phyloP scores from a whole-genome alignment of 1,284 basidiomycete species.

The Apiotrichum domesticum region DNA sequence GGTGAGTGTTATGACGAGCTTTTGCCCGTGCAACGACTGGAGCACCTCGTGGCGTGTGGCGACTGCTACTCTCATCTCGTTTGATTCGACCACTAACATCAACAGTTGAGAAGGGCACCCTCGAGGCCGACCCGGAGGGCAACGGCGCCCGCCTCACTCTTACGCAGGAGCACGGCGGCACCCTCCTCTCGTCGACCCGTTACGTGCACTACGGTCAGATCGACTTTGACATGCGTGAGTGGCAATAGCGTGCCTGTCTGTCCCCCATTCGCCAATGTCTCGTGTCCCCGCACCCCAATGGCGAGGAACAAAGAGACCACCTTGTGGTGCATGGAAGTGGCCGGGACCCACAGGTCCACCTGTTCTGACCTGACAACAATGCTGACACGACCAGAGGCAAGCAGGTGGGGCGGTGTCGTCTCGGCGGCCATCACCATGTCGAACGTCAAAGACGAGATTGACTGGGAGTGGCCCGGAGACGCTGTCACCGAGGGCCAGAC shows the following conservation, averaged over 20 bases:
- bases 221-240: slow-evolving; percentile 56
- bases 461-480: slow-evolving; percentile 59
- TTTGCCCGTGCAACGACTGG: background rate
- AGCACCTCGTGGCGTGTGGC: background rate
- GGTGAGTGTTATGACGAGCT: slow-evolving; percentile 16
- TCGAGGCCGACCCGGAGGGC: slow-evolving; percentile 55
- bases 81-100: background rate
- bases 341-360: too few species aligned
- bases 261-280: too few species aligned
- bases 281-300: too few species aligned
- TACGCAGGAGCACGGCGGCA: slow-evolving; percentile 54
- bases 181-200: slow-evolving; percentile 66
- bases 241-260: too few species aligned
- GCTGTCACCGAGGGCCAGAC: slow-evolving; percentile 61
- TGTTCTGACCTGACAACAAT: too few species aligned
- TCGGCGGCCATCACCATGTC: slow-evolving; percentile 81
- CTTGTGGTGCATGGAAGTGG: too few species aligned
- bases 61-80: background rate
- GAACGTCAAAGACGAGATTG: slow-evolving; percentile 73
- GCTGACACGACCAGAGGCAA: slow-evolving; percentile 35
- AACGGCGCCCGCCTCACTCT: slow-evolving; percentile 58
- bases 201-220: slow-evolving; percentile 75
- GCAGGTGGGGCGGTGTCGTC: slow-evolving; percentile 63
- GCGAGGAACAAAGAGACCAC: too few species aligned
- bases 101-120: slow-evolving; percentile 61